phyloP scores from a whole-genome alignment of 805 yeast genomes.

The Ogataea corticis region DNA sequence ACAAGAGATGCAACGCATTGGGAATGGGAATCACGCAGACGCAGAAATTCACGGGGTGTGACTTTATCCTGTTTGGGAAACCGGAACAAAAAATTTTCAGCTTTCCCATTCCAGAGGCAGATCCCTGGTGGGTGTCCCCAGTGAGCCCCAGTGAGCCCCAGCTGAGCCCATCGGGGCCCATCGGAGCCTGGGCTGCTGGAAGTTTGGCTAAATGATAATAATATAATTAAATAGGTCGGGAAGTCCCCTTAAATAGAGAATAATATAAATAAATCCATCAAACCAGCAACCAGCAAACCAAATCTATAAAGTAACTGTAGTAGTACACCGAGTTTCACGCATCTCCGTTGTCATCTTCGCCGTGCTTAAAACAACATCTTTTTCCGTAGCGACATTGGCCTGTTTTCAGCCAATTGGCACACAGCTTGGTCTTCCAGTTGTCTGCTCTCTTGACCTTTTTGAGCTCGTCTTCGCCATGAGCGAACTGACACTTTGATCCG shows the following conservation, averaged over 20 bases:
- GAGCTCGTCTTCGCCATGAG: constrained; percentile 81
- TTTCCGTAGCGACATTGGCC: constrained; percentile 88
- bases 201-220: neutral
- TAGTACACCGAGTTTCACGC: neutral
- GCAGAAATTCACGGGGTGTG: neutral
- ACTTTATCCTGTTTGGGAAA: neutral
- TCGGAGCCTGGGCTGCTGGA: no score
- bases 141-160: no score
- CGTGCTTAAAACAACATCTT: constrained; percentile 91
- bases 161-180: no score
- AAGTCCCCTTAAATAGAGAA: constrained; percentile 1
- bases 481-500: constrained; percentile 91
- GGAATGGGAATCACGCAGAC: neutral
- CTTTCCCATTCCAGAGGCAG: no score
- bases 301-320: neutral
- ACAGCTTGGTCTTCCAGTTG: constrained; percentile 89
- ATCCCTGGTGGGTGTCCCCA: no score
- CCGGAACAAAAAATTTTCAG: neutral
- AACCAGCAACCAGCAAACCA: constrained; percentile 1
- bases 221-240: neutral
- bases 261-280: constrained; percentile 2
- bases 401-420: constrained; percentile 81
- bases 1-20: neutral
- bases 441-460: constrained; percentile 70
- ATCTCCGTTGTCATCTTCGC: constrained; percentile 35